phyloP scores from a whole-genome alignment of 106 monocot genomes.

The Ottelia alismoides region DNA sequence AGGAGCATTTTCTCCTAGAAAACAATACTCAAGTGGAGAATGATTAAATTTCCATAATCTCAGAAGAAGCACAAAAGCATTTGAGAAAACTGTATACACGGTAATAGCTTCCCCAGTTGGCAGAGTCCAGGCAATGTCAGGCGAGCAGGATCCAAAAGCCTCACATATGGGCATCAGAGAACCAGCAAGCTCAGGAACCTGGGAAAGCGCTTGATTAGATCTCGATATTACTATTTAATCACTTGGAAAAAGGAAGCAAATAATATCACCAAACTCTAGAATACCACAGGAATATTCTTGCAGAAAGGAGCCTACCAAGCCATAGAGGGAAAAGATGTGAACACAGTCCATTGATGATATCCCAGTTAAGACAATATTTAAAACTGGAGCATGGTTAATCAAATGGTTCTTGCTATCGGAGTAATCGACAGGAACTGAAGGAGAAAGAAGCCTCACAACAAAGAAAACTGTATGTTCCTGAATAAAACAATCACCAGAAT shows the following conservation, averaged over 20 bases:
- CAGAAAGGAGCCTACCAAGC: constrained; percentile 47
- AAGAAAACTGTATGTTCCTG: constrained; percentile 80
- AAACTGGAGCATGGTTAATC: constrained; percentile 63
- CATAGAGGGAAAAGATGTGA: constrained; percentile 91
- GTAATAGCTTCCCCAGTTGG: constrained; percentile 56
- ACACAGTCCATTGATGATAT: constrained; percentile 93
- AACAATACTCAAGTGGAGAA: constrained; percentile 82
- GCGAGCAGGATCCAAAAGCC: constrained; percentile 70
- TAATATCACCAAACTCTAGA: too few relatives aligned
- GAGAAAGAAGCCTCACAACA: constrained; percentile 83
- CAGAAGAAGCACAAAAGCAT: constrained; percentile 91
- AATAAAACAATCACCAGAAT: too few relatives aligned
- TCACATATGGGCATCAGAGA: constrained; percentile 93
- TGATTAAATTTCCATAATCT: constrained; percentile 97
- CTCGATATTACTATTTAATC: background rate
- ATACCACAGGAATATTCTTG: too few relatives aligned
- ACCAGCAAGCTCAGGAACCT: constrained; percentile 97
- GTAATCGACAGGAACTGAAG: constrained; percentile 58
- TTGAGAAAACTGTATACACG: constrained; percentile 74
- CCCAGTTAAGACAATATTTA: constrained; percentile 77
- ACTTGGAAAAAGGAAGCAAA: background rate
- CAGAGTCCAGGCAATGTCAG: constrained; percentile 53
- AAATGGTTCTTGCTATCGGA: constrained; percentile 71
- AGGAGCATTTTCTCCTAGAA: constrained; percentile 88
- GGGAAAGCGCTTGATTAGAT: background rate